phyloP scores from a whole-genome alignment of 345 rosid species.

The Camelina neglecta region DNA sequence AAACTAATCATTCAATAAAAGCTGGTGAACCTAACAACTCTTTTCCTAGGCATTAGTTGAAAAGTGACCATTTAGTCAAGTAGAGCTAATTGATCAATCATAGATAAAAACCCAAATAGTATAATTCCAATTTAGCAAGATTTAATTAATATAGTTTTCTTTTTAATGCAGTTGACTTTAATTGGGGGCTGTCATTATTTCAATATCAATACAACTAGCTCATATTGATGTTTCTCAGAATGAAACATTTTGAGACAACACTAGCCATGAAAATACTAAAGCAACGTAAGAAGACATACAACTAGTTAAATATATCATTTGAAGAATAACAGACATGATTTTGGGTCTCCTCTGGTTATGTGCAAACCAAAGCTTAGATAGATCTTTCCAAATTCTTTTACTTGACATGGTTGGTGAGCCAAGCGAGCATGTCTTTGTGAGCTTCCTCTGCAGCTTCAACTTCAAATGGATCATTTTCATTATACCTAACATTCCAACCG shows the following conservation, averaged over 20 bases:
- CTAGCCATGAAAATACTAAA: not conserved
- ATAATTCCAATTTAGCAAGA: not conserved
- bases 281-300: not conserved
- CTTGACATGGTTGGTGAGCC: slow-evolving; percentile 65
- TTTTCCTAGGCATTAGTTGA: not conserved
- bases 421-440: slow-evolving; percentile 61
- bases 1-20: not conserved
- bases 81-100: not conserved
- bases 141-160: not conserved
- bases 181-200: not conserved
- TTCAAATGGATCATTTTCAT: slow-evolving; percentile 51
- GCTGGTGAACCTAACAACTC: not conserved
- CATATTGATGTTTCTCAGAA: not conserved
- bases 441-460: slow-evolving; percentile 72
- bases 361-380: slow-evolving; percentile 16
- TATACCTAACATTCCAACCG: slow-evolving; percentile 79
- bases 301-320: not conserved
- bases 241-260: not conserved
- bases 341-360: slow-evolving; percentile 9
- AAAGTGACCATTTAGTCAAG: not conserved
- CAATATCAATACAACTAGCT: not conserved
- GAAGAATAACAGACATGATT: not conserved
- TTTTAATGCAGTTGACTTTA: not conserved
- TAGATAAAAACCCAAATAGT: not conserved
- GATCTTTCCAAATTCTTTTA: slow-evolving; percentile 39